Conservation (phyloP, 208 protist genomes). For the Leishmania gerbilli region DNA sequence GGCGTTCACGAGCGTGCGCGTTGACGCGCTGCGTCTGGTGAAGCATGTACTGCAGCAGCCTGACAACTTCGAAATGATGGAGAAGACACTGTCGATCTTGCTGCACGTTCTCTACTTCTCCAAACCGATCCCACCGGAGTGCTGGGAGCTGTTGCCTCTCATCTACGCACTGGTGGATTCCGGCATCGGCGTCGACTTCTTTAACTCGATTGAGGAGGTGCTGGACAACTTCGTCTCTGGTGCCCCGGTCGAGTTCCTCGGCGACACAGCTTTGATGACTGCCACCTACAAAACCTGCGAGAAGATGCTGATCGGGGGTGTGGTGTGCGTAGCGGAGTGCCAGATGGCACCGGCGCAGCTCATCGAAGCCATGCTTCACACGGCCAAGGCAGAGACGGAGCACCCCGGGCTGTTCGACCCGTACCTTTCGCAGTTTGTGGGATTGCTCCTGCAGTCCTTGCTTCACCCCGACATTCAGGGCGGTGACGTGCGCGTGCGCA, state of each 20-base stretch:
- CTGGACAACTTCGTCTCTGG: conserved; percentile 85
- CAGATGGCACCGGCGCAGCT: conserved; percentile 73
- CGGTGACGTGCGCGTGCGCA: conserved; percentile 57
- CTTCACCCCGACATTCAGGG: conserved; percentile 51
- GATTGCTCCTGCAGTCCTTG: conserved; percentile 72
- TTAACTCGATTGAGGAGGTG: conserved; percentile 77
- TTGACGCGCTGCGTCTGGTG: conserved; percentile 65
- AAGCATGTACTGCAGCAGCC: conserved; percentile 59
- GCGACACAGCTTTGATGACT: conserved; percentile 70
- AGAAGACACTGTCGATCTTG: conserved; percentile 79
- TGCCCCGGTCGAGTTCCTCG: conserved; percentile 60
- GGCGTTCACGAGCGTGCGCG: conserved; percentile 51
- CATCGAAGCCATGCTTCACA: conserved; percentile 87
- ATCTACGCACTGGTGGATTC: conserved; percentile 68
- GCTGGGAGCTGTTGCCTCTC: conserved; percentile 70
- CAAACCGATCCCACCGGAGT: conserved; percentile 63
- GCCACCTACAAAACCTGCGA: conserved; percentile 68
- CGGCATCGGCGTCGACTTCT: conserved; percentile 88
- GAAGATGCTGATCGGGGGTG: conserved; percentile 80
- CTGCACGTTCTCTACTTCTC: conserved; percentile 69
- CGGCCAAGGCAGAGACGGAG: conserved; percentile 58
- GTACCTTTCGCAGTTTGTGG: conserved; percentile 64
- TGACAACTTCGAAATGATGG: conserved; percentile 84
- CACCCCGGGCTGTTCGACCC: conserved; percentile 52
- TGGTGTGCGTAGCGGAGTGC: conserved; percentile 51